Conservation (phyloP, 2,329 filamentous ascomycete species). For the Colletotrichum sp. region DNA sequence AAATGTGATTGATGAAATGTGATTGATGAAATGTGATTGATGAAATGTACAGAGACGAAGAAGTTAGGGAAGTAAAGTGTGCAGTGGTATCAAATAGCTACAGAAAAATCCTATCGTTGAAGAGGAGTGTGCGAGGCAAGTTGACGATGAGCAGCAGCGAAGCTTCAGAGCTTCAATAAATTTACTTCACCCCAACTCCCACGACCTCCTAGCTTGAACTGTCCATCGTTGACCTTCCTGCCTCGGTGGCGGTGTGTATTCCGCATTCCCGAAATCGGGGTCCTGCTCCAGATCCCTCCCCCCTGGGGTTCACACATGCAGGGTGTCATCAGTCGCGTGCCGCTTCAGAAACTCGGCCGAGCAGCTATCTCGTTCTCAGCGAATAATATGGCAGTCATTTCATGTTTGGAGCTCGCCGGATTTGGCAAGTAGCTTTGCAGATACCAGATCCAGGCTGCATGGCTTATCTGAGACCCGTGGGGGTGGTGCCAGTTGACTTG, state of each 20-base stretch:
- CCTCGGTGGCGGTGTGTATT: neutral
- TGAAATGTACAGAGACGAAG: neutral
- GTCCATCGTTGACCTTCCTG: neutral
- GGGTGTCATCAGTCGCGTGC: neutral
- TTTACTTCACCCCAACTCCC: neutral
- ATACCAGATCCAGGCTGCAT: neutral
- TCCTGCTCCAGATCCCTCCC: neutral
- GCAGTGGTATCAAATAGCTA: neutral
- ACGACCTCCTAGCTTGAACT: neutral
- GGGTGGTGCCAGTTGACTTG: neutral
- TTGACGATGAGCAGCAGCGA: neutral
- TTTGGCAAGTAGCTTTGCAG: neutral
- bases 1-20: neutral
- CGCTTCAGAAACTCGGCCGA: neutral
- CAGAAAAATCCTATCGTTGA: accelerated
- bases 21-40: neutral
- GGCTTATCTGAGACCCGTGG: neutral
- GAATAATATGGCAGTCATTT: neutral
- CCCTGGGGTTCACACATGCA: neutral
- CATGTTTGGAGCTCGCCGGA: neutral
- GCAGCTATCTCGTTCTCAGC: neutral
- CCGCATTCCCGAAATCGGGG: neutral
- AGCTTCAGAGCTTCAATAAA: neutral
- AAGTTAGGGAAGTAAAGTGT: neutral
- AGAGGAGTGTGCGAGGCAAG: neutral